phyloP scores from a whole-genome alignment of 2,329 filamentous ascomycete genomes.

The Talaromyces sp. region DNA sequence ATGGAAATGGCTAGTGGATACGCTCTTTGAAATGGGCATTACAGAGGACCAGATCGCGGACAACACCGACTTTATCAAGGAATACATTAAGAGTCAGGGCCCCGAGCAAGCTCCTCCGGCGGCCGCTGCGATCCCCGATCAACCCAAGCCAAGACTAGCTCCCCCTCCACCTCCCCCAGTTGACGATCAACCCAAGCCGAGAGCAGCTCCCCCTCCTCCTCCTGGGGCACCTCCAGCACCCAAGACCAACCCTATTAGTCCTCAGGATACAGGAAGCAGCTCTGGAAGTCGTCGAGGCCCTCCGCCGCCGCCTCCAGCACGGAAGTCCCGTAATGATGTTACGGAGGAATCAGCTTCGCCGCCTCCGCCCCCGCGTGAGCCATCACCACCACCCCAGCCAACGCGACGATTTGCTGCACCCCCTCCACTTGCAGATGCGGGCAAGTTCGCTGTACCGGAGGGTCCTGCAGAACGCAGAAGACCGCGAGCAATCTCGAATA shows the following conservation, averaged over 20 bases:
- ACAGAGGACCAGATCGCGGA: conserved; percentile 69
- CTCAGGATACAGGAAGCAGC: conserved; percentile 63
- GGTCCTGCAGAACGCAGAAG: conserved; percentile 51
- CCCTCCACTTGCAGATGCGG: conserved; percentile 85
- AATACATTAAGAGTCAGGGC: conserved; percentile 65
- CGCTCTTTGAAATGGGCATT: conserved; percentile 66
- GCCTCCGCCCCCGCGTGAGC: conserved; percentile 68
- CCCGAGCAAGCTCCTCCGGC: conserved; percentile 39
- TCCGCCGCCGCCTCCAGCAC: conserved; percentile 60
- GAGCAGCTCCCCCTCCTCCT: conserved; percentile 64
- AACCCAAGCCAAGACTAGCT: conserved; percentile 55
- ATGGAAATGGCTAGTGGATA: conserved; percentile 63
- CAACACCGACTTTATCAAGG: conserved; percentile 69
- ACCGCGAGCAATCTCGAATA: conserved; percentile 52
- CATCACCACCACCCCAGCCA: conserved; percentile 67
- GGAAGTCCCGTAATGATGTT: conserved; percentile 47
- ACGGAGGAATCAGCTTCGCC: conserved; percentile 62
- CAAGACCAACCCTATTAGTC: conserved; percentile 55
- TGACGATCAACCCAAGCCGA: conserved; percentile 52
- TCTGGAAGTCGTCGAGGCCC: conserved; percentile 58
- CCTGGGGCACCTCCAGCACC: conserved; percentile 60
- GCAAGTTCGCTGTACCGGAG: conserved; percentile 71
- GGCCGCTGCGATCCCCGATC: conserved; percentile 43
- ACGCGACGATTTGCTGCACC: conserved; percentile 72
- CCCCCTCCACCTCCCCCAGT: conserved; percentile 63